Evolutionary conservation across 2,329 filamentous ascomycete species (phyloP).

Genomic region (Byssothecium circinans): DNA sequence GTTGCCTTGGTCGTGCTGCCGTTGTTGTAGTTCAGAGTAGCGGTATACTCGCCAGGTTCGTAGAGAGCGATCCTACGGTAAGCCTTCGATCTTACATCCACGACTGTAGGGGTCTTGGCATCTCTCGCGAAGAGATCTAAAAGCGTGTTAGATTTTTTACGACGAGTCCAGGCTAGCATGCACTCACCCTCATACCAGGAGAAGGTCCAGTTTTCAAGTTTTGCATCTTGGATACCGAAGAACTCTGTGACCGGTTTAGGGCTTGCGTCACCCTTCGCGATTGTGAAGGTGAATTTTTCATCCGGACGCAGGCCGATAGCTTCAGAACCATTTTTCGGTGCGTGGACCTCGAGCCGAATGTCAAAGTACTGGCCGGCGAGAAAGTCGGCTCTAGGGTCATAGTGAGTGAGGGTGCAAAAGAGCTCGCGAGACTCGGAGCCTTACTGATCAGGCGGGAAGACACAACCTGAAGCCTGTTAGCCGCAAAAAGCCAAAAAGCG

Average conservation of each 20-base stretch:
- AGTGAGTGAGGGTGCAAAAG: slow-evolving; percentile 4
- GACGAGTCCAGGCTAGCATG: neutral
- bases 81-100: slow-evolving; percentile 78
- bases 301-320: slow-evolving; percentile 72
- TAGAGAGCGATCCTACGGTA: slow-evolving; percentile 76
- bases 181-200: slow-evolving; percentile 72
- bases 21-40: slow-evolving; percentile 74
- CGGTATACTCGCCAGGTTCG: slow-evolving; percentile 77
- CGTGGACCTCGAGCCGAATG: slow-evolving; percentile 79
- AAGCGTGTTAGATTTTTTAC: neutral
- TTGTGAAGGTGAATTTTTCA: slow-evolving; percentile 73
- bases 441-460: slow-evolving; percentile 62
- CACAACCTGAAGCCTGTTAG: slow-evolving; percentile 44
- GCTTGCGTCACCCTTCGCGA: slow-evolving; percentile 63
- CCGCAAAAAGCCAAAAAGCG: neutral
- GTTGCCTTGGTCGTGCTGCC: slow-evolving; percentile 70
- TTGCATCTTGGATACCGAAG: slow-evolving; percentile 70
- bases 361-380: slow-evolving; percentile 83
- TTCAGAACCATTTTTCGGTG: slow-evolving; percentile 79
- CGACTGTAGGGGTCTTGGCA: slow-evolving; percentile 66
- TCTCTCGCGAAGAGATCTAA: slow-evolving; percentile 74
- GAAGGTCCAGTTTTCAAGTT: slow-evolving; percentile 80
- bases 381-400: slow-evolving; percentile 65
- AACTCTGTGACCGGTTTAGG: slow-evolving; percentile 63
- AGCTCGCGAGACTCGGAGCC: slow-evolving; percentile 18